Conservation (phyloP, 139 green algal species). For the Yamagishiella unicocca region DNA sequence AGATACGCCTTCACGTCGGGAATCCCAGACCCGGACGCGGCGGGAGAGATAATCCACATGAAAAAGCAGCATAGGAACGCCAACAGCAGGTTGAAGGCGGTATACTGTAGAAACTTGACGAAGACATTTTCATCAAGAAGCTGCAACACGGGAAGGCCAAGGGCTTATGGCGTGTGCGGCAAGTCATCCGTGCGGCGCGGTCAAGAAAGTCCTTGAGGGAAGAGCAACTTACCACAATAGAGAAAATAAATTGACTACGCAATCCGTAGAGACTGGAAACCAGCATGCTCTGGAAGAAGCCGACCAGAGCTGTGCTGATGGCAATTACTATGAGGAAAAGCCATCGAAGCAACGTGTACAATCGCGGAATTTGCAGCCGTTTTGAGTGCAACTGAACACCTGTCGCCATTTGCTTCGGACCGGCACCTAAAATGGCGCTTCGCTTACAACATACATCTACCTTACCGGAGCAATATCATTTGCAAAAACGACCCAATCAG, state of each 20-base stretch:
- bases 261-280: conserved; percentile 67
- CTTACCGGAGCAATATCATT: too few relatives aligned
- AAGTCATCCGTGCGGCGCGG: too few relatives aligned
- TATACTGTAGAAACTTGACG: conserved; percentile 64
- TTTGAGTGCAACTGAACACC: conserved; percentile 3
- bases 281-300: conserved; percentile 70
- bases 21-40: conserved; percentile 69
- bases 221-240: conserved; percentile 49
- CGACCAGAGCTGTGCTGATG: conserved; percentile 62
- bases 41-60: conserved; percentile 67
- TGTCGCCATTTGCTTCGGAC: neutral
- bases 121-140: conserved; percentile 47
- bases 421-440: too few relatives aligned
- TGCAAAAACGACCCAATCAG: too few relatives aligned
- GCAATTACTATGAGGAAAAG: conserved; percentile 61
- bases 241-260: conserved; percentile 50
- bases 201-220: too few relatives aligned
- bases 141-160: conserved; percentile 28
- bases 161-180: neutral
- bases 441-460: too few relatives aligned
- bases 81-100: conserved; percentile 62
- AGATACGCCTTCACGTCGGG: conserved; percentile 75
- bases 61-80: conserved; percentile 61
- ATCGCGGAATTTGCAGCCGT: conserved; percentile 38
- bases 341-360: conserved; percentile 61